phyloP scores from a whole-genome alignment of 768 basidiomycete species.

The Floccularia luteovirens region DNA sequence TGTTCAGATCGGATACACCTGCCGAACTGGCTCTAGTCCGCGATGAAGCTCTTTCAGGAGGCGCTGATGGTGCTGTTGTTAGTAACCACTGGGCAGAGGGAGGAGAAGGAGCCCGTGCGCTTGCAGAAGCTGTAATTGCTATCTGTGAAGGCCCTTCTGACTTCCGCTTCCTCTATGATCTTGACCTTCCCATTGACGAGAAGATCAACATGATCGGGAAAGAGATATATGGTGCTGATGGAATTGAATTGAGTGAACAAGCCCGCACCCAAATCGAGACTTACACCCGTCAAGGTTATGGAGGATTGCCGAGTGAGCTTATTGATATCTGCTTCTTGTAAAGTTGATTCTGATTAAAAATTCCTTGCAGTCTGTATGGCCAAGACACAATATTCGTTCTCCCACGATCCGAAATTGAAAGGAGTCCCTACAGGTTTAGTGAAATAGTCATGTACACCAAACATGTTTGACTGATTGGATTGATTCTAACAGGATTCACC shows the following conservation, averaged over 20 bases:
- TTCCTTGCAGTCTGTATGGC: constrained; percentile 79
- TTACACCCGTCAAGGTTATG: constrained; percentile 87
- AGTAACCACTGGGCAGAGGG: constrained; percentile 98
- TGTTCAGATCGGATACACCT: constrained; percentile 70
- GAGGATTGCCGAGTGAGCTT: constrained; percentile 68
- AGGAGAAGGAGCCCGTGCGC: constrained; percentile 80
- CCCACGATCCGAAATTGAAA: constrained; percentile 88
- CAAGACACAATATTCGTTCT: constrained; percentile 97
- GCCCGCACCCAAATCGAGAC: constrained; percentile 83
- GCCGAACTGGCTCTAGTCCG: constrained; percentile 87
- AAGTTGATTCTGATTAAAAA: constrained; percentile 5
- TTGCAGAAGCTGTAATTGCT: constrained; percentile 88
- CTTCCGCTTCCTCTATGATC: constrained; percentile 93
- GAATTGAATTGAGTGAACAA: constrained; percentile 78
- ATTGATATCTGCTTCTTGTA: background rate
- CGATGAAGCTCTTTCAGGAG: constrained; percentile 70
- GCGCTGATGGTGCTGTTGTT: constrained; percentile 92
- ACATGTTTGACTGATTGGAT: background rate
- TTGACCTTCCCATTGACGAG: constrained; percentile 73
- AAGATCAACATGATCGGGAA: constrained; percentile 86
- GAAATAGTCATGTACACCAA: background rate
- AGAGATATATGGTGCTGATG: constrained; percentile 93
- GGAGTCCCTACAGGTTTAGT: constrained; percentile 70
- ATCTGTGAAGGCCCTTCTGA: constrained; percentile 76
- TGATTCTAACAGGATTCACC: constrained; percentile 60